Conservation (phyloP, 2,329 filamentous ascomycete species). For the Epichloe elymi region DNA sequence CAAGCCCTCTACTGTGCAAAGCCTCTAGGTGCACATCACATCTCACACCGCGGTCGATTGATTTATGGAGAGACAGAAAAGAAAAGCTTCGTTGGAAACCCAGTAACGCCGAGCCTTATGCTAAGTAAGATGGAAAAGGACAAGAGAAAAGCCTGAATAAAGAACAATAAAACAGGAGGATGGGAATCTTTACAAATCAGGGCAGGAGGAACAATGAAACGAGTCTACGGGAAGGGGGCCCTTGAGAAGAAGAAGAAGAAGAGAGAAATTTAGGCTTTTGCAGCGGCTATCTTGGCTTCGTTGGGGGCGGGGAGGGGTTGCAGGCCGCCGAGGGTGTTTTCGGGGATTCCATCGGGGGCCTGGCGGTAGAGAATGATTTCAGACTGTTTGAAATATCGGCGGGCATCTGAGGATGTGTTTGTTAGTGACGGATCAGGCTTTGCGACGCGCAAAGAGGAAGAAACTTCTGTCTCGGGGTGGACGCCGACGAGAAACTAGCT, state of each 20-base stretch:
- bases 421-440: not conserved
- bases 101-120: constrained; percentile 28
- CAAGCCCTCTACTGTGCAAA: not conserved
- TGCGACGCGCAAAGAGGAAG: too few species aligned
- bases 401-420: constrained; percentile 50
- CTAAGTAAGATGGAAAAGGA: constrained; percentile 13
- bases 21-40: too few species aligned
- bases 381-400: constrained; percentile 97
- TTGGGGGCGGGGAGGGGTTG: constrained; percentile 29
- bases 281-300: constrained; percentile 32
- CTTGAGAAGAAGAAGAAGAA: not conserved
- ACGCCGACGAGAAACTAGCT: too few species aligned
- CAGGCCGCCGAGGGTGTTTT: constrained; percentile 20
- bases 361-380: constrained; percentile 96
- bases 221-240: not conserved
- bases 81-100: constrained; percentile 8
- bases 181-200: not conserved
- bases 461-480: too few species aligned
- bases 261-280: constrained; percentile 12
- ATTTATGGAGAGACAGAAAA: not conserved
- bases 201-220: not conserved
- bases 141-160: constrained; percentile 3
- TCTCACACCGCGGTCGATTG: too few species aligned
- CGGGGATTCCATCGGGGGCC: constrained; percentile 38
- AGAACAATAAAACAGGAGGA: too few species aligned